phyloP scores from a whole-genome alignment of 1,284 basidiomycete species.

The Rhodotorula sp. region DNA sequence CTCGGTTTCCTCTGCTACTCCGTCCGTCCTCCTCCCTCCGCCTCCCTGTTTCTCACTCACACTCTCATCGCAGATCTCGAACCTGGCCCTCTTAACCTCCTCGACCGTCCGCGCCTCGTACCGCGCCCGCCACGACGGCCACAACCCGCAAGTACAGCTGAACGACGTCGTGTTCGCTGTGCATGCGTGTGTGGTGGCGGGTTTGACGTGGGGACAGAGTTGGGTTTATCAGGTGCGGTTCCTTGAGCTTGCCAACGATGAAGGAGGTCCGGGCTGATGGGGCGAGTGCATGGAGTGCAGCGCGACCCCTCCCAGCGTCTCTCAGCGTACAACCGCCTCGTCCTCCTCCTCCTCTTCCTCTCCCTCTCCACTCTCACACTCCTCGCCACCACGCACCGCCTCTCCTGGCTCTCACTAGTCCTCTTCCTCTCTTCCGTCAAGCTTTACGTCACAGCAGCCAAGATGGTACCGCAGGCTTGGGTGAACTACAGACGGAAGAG shows the following conservation, averaged over 20 bases:
- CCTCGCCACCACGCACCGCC: constrained; percentile 63
- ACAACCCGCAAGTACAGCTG: constrained; percentile 49
- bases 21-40: background rate
- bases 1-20: constrained; percentile 51
- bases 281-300: background rate
- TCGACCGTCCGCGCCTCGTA: constrained; percentile 49
- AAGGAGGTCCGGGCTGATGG: too few species aligned
- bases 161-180: constrained; percentile 52
- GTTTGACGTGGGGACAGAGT: constrained; percentile 30
- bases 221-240: constrained; percentile 58
- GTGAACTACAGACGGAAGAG: constrained; percentile 48
- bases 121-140: constrained; percentile 48
- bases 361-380: constrained; percentile 55
- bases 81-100: constrained; percentile 48
- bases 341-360: constrained; percentile 21
- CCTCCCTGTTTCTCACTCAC: too few species aligned
- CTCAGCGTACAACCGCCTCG: constrained; percentile 6
- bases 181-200: constrained; percentile 37
- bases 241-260: too few species aligned
- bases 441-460: constrained; percentile 48
- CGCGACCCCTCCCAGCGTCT: constrained; percentile 21
- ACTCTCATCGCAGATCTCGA: constrained; percentile 44
- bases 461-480: constrained; percentile 48
- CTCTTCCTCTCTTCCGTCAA: constrained; percentile 48
- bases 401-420: constrained; percentile 42